phyloP scores from a whole-genome alignment of 1,284 basidiomycete species.

The Trichosporon sp. region DNA sequence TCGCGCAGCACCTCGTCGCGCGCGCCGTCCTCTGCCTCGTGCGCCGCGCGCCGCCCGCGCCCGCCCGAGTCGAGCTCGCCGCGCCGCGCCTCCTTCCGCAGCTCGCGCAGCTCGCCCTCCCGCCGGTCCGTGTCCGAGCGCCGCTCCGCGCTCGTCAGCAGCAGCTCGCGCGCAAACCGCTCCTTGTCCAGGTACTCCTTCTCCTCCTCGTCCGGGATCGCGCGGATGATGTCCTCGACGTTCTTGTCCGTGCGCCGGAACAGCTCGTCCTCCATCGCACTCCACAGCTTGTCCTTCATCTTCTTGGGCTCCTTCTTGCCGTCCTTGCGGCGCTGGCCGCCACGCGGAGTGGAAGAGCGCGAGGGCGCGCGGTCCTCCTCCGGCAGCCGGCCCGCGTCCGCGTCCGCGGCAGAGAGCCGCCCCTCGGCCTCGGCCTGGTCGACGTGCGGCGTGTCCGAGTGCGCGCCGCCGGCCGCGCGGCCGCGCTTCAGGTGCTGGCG shows the following conservation, averaged over 20 bases:
- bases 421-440: background rate
- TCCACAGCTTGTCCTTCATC: background rate
- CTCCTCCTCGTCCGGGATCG: background rate
- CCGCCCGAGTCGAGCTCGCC: background rate
- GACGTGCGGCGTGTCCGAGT: background rate
- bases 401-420: background rate
- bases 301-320: background rate
- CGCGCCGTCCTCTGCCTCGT: background rate
- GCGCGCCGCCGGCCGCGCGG: background rate
- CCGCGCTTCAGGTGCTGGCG: background rate
- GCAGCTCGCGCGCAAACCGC: background rate
- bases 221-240: background rate
- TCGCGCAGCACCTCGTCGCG: background rate
- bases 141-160: background rate
- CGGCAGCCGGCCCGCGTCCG: background rate
- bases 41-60: background rate
- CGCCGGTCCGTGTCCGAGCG: background rate
- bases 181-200: background rate
- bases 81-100: background rate
- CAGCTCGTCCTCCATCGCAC: constrained; percentile 3
- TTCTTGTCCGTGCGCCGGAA: constrained; percentile 3
- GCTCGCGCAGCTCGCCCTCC: background rate
- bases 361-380: background rate
- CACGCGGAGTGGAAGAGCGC: background rate
- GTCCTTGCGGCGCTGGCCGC: background rate